These are phyloP conservation scores for Nicotiana benthamiana DNA, from an alignment of 257 asterid species.

Conservation along the genomic window DNA sequence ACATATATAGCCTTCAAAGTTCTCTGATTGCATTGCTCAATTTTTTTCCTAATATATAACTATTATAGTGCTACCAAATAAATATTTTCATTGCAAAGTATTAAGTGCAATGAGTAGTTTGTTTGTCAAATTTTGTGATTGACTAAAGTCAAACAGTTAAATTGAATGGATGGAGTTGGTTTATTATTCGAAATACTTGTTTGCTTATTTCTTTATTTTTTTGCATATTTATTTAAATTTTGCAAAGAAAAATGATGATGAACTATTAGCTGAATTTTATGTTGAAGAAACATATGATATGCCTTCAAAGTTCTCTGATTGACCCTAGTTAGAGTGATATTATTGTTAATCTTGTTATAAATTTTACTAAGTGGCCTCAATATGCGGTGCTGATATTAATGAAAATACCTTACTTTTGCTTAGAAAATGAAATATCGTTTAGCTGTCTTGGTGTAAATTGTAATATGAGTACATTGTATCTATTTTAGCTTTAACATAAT, in stretches of 20 bases:
- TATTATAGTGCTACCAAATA: not conserved
- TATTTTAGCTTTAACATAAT: too few species aligned
- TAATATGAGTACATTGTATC: too few species aligned
- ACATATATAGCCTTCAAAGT: slow-evolving; percentile 29
- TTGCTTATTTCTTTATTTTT: not conserved
- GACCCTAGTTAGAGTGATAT: not conserved
- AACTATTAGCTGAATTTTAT: slow-evolving; percentile 23
- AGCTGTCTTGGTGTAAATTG: too few species aligned
- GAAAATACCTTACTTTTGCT: too few species aligned
- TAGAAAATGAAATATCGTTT: too few species aligned
- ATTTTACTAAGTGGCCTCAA: too few species aligned
- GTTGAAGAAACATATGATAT: slow-evolving; percentile 27
- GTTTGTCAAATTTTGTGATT: not conserved
- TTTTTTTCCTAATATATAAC: too few species aligned
- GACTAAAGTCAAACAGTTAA: not conserved
- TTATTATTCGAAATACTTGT: not conserved
- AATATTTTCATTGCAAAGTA: too few species aligned
- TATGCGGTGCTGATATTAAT: too few species aligned
- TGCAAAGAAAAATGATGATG: slow-evolving; percentile 41
- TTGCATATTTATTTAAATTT: not conserved
- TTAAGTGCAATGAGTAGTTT: too few species aligned
- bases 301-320: slow-evolving; percentile 28
- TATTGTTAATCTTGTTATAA: too few species aligned
- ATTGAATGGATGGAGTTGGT: not conserved
- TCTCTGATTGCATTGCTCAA: slow-evolving; percentile 28